Evolutionary conservation across 2,329 filamentous ascomycete genomes (phyloP).

Genomic region (Elsinoe arachidis): DNA sequence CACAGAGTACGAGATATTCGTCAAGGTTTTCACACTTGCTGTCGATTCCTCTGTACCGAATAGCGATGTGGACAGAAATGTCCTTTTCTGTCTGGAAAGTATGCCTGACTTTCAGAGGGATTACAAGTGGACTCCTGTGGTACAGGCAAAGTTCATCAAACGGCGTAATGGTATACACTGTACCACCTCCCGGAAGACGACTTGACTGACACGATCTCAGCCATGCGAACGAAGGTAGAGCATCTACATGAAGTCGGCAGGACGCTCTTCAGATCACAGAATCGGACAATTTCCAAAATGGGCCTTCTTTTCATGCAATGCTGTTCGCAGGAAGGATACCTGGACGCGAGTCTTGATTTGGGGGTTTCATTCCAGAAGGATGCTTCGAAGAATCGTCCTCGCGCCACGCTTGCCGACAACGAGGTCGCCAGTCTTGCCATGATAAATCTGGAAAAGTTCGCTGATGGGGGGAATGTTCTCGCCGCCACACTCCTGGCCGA

Average conservation of each 20-base stretch:
- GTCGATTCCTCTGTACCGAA: background rate
- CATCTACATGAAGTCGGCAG: constrained; percentile 4
- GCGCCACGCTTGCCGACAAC: background rate
- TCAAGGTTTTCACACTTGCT: background rate
- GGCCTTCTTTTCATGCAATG: background rate
- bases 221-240: background rate
- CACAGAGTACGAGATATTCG: background rate
- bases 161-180: background rate
- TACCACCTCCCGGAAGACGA: no score
- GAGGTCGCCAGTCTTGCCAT: background rate
- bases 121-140: background rate
- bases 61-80: background rate
- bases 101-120: background rate
- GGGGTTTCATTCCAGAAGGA: background rate
- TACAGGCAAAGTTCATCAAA: background rate
- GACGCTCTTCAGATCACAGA: background rate
- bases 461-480: constrained; percentile 11
- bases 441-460: background rate
- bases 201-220: background rate
- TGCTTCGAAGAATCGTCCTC: background rate
- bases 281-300: background rate
- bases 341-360: constrained; percentile 10
- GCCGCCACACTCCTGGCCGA: constrained; percentile 15
- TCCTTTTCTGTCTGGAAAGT: background rate
- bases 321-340: constrained; percentile 2